Base-by-base conservation (phyloP, 2,329 filamentous ascomycete species). In the Penicillium sp. region DNA sequence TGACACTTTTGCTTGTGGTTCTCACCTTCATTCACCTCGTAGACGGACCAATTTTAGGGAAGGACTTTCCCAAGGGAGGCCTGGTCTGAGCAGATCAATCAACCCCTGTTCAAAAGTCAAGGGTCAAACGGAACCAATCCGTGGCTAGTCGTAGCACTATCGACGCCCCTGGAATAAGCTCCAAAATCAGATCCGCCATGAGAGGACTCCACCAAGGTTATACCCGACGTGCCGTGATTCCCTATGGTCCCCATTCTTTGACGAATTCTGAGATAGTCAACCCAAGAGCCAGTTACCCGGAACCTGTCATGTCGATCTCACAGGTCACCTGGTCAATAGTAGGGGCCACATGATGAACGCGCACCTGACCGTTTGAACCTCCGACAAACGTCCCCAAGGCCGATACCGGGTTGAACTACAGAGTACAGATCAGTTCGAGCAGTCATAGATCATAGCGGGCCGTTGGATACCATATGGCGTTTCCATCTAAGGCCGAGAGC, bases 401-500 rank as follows among this genome's bases (percentile, higher is more conserved):
- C 7, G 7, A 35, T n/a, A 32, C 5, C 13, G 9, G 13, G 31
- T 15, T 8, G 7, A 5, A 32, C 3, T 23, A 25, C 35, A 6
- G 42, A 6, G 32, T 31, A 25, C 27, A 20, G 40, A 29, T 25
- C 40, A 42, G n/a, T 31, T 42, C 13, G 25, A 20, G 24, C n/a
- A 29, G 40, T 6, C 5, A 43, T 33, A 52, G 49, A 53, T 38
- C 49, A 49, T 40, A 42, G 55, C 55, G 51, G 56, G 52, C 49
- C 55, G 54, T 53, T 52, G 18, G 23, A 47, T 37, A 44, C 46
- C 52, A 55, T 55, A 55, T 55, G 49, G 51, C 41, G 46, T 42
- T 48, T 46, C 55, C 54, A 53, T 58, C 46, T 23, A 23, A 52
- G 56, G 54, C 44, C 42, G 32, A 27, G 39, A 27, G 39, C 40